A percentile compares a stretch with the other conserved stretches of the same genome.
These are phyloP conservation scores for Tricholoma terreum DNA, from an alignment of 768 basidiomycete genomes.

Conservation along the genomic window DNA sequence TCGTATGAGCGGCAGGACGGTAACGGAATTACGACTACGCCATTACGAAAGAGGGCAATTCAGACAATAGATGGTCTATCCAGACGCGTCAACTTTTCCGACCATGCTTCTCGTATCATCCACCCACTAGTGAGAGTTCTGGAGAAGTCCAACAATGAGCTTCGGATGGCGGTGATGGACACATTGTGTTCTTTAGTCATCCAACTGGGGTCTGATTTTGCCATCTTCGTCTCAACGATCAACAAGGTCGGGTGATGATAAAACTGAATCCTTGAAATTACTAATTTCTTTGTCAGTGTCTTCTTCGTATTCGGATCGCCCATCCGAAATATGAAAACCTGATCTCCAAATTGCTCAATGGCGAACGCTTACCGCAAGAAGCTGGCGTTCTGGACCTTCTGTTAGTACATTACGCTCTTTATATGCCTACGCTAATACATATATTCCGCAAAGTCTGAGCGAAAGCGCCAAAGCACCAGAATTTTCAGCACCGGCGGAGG, in stretches of 20 bases:
- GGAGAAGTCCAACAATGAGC: conserved; percentile 67
- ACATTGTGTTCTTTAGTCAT: conserved; percentile 88
- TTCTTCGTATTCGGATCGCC: conserved; percentile 70
- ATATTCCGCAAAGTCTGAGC: conserved; percentile 35
- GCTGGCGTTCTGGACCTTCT: conserved; percentile 64
- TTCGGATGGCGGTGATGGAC: conserved; percentile 86
- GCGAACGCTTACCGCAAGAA: conserved; percentile 90
- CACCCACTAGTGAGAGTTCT: conserved; percentile 92
- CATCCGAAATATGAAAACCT: conserved; percentile 87
- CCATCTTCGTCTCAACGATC: conserved; percentile 96
- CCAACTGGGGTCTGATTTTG: conserved; percentile 94
- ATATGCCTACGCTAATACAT: conserved; percentile 1
- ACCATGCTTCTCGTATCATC: conserved; percentile 95
- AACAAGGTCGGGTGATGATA: conserved; percentile 63
- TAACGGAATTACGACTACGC: conserved; percentile 50
- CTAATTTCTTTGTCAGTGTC: conserved; percentile 46
- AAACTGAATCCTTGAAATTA: neutral
- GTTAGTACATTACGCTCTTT: conserved; percentile 35
- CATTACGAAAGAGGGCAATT: conserved; percentile 84
- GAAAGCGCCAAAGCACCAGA: conserved; percentile 65
- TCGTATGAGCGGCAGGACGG: conserved; percentile 82
- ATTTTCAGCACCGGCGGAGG: conserved; percentile 80
- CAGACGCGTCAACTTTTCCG: conserved; percentile 92
- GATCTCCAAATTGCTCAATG: conserved; percentile 84
- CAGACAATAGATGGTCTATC: conserved; percentile 90